phyloP scores from a whole-genome alignment of 257 asterid species.

The Avicennia marina region DNA sequence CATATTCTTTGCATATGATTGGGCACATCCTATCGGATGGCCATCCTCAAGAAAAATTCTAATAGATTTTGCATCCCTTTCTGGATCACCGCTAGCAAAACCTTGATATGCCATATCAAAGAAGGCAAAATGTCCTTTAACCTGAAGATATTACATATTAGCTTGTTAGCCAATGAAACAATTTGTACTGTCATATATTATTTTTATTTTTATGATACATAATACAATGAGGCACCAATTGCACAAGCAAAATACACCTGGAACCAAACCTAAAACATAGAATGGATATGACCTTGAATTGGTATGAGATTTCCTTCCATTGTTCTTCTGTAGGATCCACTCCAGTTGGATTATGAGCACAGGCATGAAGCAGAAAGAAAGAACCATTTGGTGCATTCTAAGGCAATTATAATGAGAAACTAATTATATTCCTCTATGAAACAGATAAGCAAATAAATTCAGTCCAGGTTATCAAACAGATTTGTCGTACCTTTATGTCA shows the following conservation, averaged over 20 bases:
- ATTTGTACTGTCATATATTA: too few species aligned
- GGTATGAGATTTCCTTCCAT: constrained; percentile 91
- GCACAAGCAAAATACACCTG: too few species aligned
- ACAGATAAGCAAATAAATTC: not conserved
- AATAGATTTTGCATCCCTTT: constrained; percentile 89
- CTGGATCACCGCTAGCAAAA: constrained; percentile 97
- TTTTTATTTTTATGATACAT: too few species aligned
- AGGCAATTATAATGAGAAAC: not conserved
- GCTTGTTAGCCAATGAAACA: not conserved
- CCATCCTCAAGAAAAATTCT: constrained; percentile 94
- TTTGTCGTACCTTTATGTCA: constrained; percentile 60
- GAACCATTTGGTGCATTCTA: constrained; percentile 94
- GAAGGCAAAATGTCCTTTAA: constrained; percentile 83
- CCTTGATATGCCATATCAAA: constrained; percentile 99
- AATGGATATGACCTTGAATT: constrained; percentile 55
- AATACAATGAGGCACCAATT: too few species aligned
- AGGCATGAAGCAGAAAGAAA: constrained; percentile 94
- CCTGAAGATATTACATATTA: constrained; percentile 35
- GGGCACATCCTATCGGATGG: constrained; percentile 91
- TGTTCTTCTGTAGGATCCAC: constrained; percentile 98
- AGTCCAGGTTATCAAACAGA: not conserved
- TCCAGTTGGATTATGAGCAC: constrained; percentile 99
- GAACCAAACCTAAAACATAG: not conserved
- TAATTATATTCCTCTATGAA: not conserved
- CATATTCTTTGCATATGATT: constrained; percentile 98